Conservation (phyloP, 495 filamentous ascomycete genomes). For the Hypoxylon crocopeplum region DNA sequence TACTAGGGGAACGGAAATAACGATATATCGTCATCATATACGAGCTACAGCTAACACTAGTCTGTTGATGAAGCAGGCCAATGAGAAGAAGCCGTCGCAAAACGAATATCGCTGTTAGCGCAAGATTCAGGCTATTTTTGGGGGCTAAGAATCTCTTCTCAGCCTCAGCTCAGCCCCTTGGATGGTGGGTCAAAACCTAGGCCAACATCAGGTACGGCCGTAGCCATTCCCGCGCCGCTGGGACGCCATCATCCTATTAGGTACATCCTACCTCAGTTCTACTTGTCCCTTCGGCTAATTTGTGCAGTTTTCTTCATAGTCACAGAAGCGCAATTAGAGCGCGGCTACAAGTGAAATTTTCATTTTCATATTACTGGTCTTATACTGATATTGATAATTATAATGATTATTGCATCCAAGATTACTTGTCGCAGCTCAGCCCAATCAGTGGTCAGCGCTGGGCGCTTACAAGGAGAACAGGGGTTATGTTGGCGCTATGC, state of each 20-base stretch:
- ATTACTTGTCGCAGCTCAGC: neutral
- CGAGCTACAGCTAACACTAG: neutral
- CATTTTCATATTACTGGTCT: neutral
- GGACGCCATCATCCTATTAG: neutral
- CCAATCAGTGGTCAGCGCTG: slow-evolving; percentile 30
- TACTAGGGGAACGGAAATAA: neutral
- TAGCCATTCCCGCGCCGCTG: slow-evolving; percentile 12
- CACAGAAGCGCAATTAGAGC: neutral
- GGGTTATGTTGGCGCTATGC: slow-evolving; percentile 24
- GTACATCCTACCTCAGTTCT: neutral
- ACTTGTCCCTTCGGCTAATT: neutral
- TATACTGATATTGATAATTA: neutral
- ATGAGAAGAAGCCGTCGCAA: slow-evolving; percentile 4
- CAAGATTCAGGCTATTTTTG: slow-evolving; percentile 13
- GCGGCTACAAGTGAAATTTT: neutral
- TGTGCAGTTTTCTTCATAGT: neutral
- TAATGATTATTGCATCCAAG: slow-evolving; percentile 5
- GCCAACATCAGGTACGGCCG: too few relatives aligned
- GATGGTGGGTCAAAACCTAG: neutral
- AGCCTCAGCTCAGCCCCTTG: slow-evolving; percentile 41
- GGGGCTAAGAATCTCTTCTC: slow-evolving; percentile 19
- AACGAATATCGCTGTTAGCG: neutral
- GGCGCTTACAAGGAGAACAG: slow-evolving; percentile 35
- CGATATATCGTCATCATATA: slow-evolving; percentile 1
- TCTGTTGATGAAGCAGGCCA: slow-evolving; percentile 10